Conservation (phyloP, 1,139 yeast species). For the Pichia sp. region DNA sequence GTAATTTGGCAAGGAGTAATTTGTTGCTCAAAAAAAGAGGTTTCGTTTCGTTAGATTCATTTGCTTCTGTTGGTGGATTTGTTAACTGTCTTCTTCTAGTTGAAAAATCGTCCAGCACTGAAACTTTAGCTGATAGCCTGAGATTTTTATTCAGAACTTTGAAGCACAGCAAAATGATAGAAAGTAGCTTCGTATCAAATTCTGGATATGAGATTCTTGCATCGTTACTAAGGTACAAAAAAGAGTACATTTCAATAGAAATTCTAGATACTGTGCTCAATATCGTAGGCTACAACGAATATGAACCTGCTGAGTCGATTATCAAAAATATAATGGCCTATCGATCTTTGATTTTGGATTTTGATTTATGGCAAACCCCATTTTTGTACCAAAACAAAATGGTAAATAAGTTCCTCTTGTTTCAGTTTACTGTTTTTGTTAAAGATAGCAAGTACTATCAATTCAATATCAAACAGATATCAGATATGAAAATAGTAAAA, state of each 20-base stretch:
- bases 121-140: conserved; percentile 28
- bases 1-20: neutral
- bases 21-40: conserved; percentile 21
- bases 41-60: conserved; percentile 28
- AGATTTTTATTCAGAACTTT: conserved; percentile 35
- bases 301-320: conserved; percentile 41
- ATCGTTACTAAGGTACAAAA: conserved; percentile 38
- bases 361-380: conserved; percentile 45
- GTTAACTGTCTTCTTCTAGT: conserved; percentile 33
- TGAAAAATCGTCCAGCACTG: conserved; percentile 32
- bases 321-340: conserved; percentile 46
- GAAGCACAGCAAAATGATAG: conserved; percentile 26
- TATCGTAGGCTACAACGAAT: conserved; percentile 44
- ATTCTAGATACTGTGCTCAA: conserved; percentile 40
- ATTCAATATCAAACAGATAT: conserved; percentile 49
- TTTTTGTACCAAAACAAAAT: conserved; percentile 28
- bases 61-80: conserved; percentile 40
- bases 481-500: conserved; percentile 50
- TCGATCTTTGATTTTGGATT: conserved; percentile 43
- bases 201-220: conserved; percentile 43
- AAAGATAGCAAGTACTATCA: conserved; percentile 46
- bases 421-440: conserved; percentile 54
- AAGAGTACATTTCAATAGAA: conserved; percentile 31
- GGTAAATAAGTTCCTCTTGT: conserved; percentile 47
- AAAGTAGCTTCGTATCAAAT: conserved; percentile 37